Evolutionary conservation across 1,139 yeast genomes (phyloP), one percentile per base, ranked within the genome.

Genomic region (Blastobotrys indianensis): DNA sequence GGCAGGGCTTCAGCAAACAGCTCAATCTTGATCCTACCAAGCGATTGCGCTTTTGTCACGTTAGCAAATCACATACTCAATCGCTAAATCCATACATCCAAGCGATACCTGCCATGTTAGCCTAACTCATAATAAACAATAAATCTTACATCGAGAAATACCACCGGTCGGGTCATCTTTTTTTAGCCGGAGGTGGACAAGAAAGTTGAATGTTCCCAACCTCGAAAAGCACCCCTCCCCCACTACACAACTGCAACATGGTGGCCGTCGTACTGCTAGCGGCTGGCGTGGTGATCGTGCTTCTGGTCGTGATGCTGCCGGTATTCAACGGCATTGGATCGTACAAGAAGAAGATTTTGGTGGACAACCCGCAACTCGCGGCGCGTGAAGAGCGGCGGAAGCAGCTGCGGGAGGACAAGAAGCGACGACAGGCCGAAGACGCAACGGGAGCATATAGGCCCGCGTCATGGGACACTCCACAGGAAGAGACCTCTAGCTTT

Each of bases 1-100:
- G 79, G 79, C 10, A 73, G 58, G 30, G 64, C 62, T 7, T 67
- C 64, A 8, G 68, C 63, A 53, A 60, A 74, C 17, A 76, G 62
- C 55, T 73, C 68, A 37, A 76, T 65, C 53, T 75, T 74, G 39
- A 76, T 60, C 37, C 80, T 57, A 1, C 79, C 75, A 37, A 68
- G 37, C 4, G 45, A 31, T 23, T 39, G 40, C 12, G 46, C 15
- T 10, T 38, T 42, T 29, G 15, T 35, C 54, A 63, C 64, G 55
- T n/a, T n/a, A 13, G 4, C 36, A 33, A 33, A n/a, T 9, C 13
- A 9, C 35, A 32, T 32, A 12, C 13, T 7, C 8, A 28, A 11
- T 8, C 31, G 31, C 8, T 28, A 12, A 29, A 2, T 12, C n/a
- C 42, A 11, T 39, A 39, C 42, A 17, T 8, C 42, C 42, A n/a